phyloP scores from a whole-genome alignment of 2,329 filamentous ascomycete genomes.

The Plectosphaerella plurivora region DNA sequence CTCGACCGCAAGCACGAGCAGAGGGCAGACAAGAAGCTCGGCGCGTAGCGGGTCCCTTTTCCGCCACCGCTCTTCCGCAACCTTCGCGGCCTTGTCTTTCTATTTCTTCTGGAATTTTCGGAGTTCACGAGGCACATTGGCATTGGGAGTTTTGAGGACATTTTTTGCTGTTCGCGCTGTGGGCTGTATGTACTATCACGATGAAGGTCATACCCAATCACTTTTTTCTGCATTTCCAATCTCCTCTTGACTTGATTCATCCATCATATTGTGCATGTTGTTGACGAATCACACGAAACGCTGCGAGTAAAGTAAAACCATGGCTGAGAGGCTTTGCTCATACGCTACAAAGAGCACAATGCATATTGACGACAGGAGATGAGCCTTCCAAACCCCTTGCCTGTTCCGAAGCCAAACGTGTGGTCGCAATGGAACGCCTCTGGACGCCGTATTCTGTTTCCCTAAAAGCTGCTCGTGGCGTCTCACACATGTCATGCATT shows the following conservation, averaged over 20 bases:
- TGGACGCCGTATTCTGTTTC: constrained; percentile 3
- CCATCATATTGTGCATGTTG: too few relatives aligned
- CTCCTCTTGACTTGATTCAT: too few relatives aligned
- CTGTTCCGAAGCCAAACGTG: not conserved
- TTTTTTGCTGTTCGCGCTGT: not conserved
- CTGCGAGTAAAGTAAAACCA: not conserved
- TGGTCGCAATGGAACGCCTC: constrained; percentile 2
- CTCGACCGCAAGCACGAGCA: too few relatives aligned
- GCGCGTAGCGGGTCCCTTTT: too few relatives aligned
- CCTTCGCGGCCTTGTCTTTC: too few relatives aligned
- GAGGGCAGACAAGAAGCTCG: too few relatives aligned
- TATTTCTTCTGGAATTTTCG: constrained; percentile 1
- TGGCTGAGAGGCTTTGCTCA: not conserved
- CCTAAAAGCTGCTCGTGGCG: not conserved
- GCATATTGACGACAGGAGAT: not conserved
- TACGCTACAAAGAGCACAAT: constrained; percentile 1
- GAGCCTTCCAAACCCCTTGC: not conserved
- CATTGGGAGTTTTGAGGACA: constrained; percentile 5
- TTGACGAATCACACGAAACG: not conserved
- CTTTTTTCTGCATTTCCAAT: not conserved
- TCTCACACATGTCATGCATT: not conserved
- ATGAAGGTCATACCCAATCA: constrained; percentile 5
- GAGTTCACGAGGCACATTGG: constrained; percentile 2
- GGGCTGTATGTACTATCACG: constrained; percentile 3
- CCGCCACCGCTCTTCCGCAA: too few relatives aligned